Base-by-base conservation (phyloP, 192 early-diverging fungal genomes). In the Entrophospora sp. region DNA sequence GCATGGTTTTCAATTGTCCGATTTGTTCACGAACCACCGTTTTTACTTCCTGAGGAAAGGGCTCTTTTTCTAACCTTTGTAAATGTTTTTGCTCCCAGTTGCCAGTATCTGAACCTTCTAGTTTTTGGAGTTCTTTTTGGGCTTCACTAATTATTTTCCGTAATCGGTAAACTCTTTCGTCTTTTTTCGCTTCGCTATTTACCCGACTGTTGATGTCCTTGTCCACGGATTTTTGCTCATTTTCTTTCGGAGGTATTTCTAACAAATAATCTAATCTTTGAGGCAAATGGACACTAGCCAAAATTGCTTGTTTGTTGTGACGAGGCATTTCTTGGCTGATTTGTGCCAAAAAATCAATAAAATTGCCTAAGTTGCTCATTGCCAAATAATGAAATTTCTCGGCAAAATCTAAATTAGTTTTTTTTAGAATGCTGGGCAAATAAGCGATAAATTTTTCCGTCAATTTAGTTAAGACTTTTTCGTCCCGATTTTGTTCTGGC, bases 391-490 rank as follows among this genome's bases (percentile, higher is more conserved):
- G 56, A 0, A 38, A 59, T 18, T 59, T 58, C 1, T 59, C 56
- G 3, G 36, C 56, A 9, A 34, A 59, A 38, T 16, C 18, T 22
- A 59, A 35, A 36, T 58, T 38, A 1, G 56, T n/a, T 24, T 59
- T 59, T 59, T 59, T 34, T 2, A 59, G 16, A 38, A 59, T 59
- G 3, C 36, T 34, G 0, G 56, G 35, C 2, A 59, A 34, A 38
- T 59, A 16, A 59, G 32, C 32, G 16, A 59, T 34, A 20, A 59
- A 59, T 59, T 59, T 59, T 28, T 59, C 56, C 1, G 56, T 59
- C 36, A 59, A 36, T 35, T 59, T n/a, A 8, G 32, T 34, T 20
- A 59, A 38, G 32, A 5, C 1, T 28, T 20, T 18, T 35, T 59
- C 56, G 25, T 22, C 35, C 20, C 32, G n/a, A 2, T 59, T 16